Evolutionary conservation across 176 grass and related monocot species (phyloP).

Genomic region (Puccinellia tenuiflora): DNA sequence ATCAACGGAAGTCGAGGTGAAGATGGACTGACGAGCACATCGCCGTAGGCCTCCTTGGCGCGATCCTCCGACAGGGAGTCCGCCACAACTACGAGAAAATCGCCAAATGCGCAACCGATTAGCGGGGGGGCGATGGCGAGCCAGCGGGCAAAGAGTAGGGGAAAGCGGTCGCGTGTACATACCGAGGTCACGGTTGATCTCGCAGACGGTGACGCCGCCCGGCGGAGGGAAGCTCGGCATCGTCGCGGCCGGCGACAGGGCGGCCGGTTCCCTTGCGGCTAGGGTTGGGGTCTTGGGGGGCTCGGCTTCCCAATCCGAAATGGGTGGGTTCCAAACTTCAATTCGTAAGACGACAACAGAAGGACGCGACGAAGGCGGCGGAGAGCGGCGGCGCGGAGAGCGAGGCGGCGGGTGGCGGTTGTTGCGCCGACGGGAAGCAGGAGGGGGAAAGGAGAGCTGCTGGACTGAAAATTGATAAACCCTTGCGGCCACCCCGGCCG

Average conservation of each 20-base stretch:
- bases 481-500: background rate
- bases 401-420: background rate
- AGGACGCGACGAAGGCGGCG: background rate
- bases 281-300: background rate
- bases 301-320: background rate
- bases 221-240: slow-evolving; percentile 82
- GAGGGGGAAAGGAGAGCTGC: background rate
- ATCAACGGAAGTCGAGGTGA: background rate
- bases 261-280: background rate
- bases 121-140: background rate
- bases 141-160: background rate
- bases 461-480: slow-evolving; percentile 17
- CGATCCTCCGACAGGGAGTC: slow-evolving; percentile 57
- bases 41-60: slow-evolving; percentile 71
- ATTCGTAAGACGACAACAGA: background rate
- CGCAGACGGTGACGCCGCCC: slow-evolving; percentile 83
- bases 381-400: background rate
- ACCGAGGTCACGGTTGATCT: slow-evolving; percentile 93
- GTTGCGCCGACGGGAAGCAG: background rate
- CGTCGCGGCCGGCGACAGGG: background rate
- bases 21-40: slow-evolving; percentile 58
- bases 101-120: background rate
- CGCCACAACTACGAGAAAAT: slow-evolving; percentile 38
- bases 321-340: background rate
- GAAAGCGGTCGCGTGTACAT: background rate